A percentile compares a stretch with the other conserved stretches of the same genome.
These are phyloP conservation scores for Calonectria pteridis DNA, from an alignment of 2,329 filamentous ascomycete species.

Conservation along the genomic window DNA sequence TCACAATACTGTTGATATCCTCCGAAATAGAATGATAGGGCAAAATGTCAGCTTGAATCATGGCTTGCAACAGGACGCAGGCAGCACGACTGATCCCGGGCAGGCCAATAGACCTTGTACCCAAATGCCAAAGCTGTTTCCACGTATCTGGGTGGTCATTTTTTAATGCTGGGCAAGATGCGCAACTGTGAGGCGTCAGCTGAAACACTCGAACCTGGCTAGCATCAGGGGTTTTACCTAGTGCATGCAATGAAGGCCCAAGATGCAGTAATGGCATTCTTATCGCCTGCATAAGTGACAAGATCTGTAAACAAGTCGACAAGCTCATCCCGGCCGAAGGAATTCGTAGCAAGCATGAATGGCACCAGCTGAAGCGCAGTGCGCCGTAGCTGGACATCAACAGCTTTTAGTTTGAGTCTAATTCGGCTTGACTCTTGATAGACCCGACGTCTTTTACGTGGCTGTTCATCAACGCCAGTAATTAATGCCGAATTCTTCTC, in stretches of 20 bases:
- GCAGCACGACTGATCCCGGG: constrained; percentile 80
- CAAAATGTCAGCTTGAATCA: constrained; percentile 76
- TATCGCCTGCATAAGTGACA: constrained; percentile 72
- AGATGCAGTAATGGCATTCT: constrained; percentile 73
- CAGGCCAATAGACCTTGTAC: constrained; percentile 77
- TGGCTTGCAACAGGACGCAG: constrained; percentile 76
- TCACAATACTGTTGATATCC: constrained; percentile 78
- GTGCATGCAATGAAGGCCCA: constrained; percentile 90
- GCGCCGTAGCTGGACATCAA: constrained; percentile 58
- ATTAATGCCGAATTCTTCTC: constrained; percentile 39
- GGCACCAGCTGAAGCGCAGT: constrained; percentile 70
- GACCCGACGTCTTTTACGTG: constrained; percentile 65
- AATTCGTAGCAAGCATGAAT: constrained; percentile 64
- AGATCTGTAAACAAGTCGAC: constrained; percentile 70
- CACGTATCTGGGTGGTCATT: constrained; percentile 62
- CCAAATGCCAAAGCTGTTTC: constrained; percentile 82
- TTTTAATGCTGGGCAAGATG: constrained; percentile 47
- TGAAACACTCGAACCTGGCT: constrained; percentile 13
- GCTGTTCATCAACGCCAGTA: constrained; percentile 56
- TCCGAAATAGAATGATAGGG: constrained; percentile 76
- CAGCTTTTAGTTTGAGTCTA: constrained; percentile 60
- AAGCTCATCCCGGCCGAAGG: constrained; percentile 64
- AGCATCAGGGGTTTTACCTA: constrained; percentile 64
- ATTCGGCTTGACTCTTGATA: constrained; percentile 59
- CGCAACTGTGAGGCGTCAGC: constrained; percentile 50